These are phyloP conservation scores for Agaricus bisporus DNA, from an alignment of 768 basidiomycete species.

Conservation along the genomic window DNA sequence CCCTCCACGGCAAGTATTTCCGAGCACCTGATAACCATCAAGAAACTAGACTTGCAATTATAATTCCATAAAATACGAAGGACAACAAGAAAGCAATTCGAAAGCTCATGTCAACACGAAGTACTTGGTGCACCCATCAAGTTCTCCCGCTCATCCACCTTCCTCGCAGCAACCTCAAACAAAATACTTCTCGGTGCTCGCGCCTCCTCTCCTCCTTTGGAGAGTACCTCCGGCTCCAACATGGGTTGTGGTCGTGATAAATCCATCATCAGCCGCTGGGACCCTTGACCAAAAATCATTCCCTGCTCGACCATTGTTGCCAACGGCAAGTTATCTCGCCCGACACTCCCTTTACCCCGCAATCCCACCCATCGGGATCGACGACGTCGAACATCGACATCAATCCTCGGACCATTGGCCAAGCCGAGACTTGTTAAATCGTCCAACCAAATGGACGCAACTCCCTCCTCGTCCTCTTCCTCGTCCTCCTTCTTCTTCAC, in stretches of 20 bases:
- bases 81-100: not conserved
- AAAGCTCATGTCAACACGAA: not conserved
- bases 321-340: not conserved
- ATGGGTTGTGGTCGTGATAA: slow-evolving; percentile 18
- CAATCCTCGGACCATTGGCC: not conserved
- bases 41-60: too few relatives aligned
- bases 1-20: too few relatives aligned
- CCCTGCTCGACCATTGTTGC: not conserved
- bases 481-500: not conserved
- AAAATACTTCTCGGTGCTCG: slow-evolving; percentile 14
- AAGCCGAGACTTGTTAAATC: not conserved
- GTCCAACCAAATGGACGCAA: not conserved
- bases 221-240: slow-evolving; percentile 1
- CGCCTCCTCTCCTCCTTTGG: not conserved
- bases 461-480: slow-evolving; percentile 1
- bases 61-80: too few relatives aligned
- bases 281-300: slow-evolving; percentile 2
- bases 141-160: slow-evolving; percentile 9
- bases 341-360: not conserved
- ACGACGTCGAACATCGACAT: not conserved
- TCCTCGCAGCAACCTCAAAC: slow-evolving; percentile 16
- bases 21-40: too few relatives aligned
- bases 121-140: not conserved
- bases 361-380: not conserved
- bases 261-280: slow-evolving; percentile 6